These are phyloP conservation scores for Zygnema cylindricum DNA, from an alignment of 139 green algal genomes.

Conservation along the genomic window DNA sequence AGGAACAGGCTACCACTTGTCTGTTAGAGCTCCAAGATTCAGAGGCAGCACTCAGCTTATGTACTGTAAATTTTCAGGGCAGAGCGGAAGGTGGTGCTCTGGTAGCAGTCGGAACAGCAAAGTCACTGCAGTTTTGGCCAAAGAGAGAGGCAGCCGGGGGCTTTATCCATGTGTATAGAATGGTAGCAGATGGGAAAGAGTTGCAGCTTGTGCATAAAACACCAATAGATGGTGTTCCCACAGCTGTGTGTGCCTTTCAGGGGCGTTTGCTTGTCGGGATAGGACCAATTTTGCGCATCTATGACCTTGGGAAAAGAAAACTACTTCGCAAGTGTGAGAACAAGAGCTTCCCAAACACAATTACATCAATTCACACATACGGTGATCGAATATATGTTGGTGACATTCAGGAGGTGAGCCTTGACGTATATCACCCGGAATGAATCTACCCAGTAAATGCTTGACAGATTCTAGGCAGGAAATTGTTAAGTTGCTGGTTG, in stretches of 20 bases:
- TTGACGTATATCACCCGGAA: too few species aligned
- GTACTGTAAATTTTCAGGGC: constrained; percentile 74
- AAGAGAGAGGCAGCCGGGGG: constrained; percentile 74
- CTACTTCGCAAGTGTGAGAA: constrained; percentile 97
- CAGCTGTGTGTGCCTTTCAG: constrained; percentile 84
- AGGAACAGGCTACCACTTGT: constrained; percentile 63
- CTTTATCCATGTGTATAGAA: constrained; percentile 80
- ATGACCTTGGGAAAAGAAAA: constrained; percentile 96
- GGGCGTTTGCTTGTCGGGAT: constrained; percentile 85
- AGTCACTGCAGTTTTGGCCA: constrained; percentile 85
- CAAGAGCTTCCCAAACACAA: constrained; percentile 79
- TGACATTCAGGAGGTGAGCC: constrained; percentile 73
- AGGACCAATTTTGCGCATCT: constrained; percentile 84
- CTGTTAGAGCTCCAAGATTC: constrained; percentile 85
- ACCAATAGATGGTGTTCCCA: constrained; percentile 77
- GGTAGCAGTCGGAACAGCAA: constrained; percentile 84
- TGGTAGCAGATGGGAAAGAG: constrained; percentile 62
- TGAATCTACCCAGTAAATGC: too few species aligned
- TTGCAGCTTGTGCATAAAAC: constrained; percentile 94
- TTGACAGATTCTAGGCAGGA: too few species aligned
- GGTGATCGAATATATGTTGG: constrained; percentile 87
- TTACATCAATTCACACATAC: constrained; percentile 72
- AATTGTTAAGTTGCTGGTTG: too few species aligned
- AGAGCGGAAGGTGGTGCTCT: constrained; percentile 56
- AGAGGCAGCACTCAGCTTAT: constrained; percentile 82